Evolutionary conservation across 345 rosid genomes (phyloP).

Genomic region (Turritis glabra): DNA sequence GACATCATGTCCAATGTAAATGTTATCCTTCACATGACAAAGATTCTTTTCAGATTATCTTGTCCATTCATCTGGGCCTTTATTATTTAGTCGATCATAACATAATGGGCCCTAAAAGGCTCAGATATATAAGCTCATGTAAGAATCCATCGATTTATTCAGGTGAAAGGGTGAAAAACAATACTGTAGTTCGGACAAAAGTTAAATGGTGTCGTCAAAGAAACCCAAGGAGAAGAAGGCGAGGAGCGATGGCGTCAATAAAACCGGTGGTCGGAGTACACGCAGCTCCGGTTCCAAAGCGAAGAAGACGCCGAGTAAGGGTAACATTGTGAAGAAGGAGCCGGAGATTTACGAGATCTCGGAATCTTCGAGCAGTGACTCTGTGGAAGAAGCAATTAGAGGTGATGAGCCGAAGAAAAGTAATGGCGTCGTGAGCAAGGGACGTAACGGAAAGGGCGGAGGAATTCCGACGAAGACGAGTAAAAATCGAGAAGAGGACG

Average conservation of each 20-base stretch:
- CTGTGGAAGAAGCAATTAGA: slow-evolving; percentile 17
- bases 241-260: slow-evolving; percentile 25
- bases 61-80: not conserved
- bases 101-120: not conserved
- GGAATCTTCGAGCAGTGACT: slow-evolving; percentile 29
- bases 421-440: slow-evolving; percentile 28
- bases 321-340: slow-evolving; percentile 5
- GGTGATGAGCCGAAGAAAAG: slow-evolving; percentile 14
- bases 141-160: not conserved
- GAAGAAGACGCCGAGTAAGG: slow-evolving; percentile 17
- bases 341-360: slow-evolving; percentile 34
- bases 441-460: not conserved
- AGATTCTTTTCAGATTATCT: no score
- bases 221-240: slow-evolving; percentile 34
- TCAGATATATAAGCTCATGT: not conserved
- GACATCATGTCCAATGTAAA: not conserved
- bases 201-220: slow-evolving; percentile 44
- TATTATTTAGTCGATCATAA: not conserved
- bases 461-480: slow-evolving; percentile 20
- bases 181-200: not conserved
- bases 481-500: slow-evolving; percentile 34
- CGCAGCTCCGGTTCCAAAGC: slow-evolving; percentile 19
- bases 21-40: no score
- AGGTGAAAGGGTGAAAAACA: not conserved
- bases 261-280: not conserved